Base-by-base conservation (phyloP, 2,329 filamentous ascomycete genomes). In the Pseudopyrenochaeta lycopersici region DNA sequence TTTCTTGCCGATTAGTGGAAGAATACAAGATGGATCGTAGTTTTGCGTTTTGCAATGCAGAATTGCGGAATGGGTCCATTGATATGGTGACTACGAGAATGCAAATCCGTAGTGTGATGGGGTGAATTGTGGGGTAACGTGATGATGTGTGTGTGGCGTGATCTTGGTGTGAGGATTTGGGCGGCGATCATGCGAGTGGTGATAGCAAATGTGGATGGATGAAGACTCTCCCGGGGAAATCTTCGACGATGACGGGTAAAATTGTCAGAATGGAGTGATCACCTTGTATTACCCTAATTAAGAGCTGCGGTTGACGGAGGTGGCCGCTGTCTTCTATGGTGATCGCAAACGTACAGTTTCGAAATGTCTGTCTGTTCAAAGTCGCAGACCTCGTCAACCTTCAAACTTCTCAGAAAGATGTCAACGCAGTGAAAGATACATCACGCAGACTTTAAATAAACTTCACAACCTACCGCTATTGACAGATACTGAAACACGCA, bases 61-160 rank as follows among this genome's bases (percentile, higher is more conserved):
- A 7, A 44, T 62, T 60, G 20, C 54, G 56, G 39, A 58, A 64
- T 42, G 66, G 63, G 46, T 64, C 63, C 70, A 67, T 68, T 39
- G 36, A 27, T 40, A 32, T 54, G 45, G 51, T 49, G 43, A 40
- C 44, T 54, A 33, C 45, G 51, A 49, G 52, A 39, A 43, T 9
- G 20, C 18, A 12, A 40, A 32, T n/a, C n/a, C 23, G 18, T 46
- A 44, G 45, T 52, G 40, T 27, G 50, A 48, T 54, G 55, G 54
- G 48, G 51, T 53, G 38, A 43, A 49, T 50, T 58, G 52, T 62
- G 55, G 56, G 39, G 55, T 62, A 60, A 57, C 56, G 55, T 64
- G 57, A 54, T 56, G 51, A 33, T 45, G 52, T 47, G 15, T 23
- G 58, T 58, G 65, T 72, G 69, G 66, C 67, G 69, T 72, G 69